phyloP scores from a whole-genome alignment of 2,329 filamentous ascomycete species.

The Cryphonectria radicalis region DNA sequence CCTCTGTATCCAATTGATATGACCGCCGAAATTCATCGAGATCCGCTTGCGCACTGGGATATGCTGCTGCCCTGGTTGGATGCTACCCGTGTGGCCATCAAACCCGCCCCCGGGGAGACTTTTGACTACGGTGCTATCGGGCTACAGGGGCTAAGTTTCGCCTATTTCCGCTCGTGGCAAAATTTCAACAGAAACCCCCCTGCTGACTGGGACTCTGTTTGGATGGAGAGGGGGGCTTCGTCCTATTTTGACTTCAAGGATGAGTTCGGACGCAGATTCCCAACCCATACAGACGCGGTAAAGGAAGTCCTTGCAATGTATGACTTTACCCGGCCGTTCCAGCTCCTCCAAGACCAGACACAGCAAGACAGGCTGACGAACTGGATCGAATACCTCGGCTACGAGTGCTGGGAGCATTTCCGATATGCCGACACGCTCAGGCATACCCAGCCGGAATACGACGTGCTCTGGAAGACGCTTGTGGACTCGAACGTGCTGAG shows the following conservation, averaged over 20 bases:
- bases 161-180: no score
- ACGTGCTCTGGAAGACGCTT: constrained; percentile 39
- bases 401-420: constrained; percentile 29
- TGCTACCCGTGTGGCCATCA: no score
- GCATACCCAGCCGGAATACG: no score
- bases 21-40: neutral
- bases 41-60: neutral
- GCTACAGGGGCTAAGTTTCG: no score
- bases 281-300: constrained; percentile 32
- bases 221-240: no score
- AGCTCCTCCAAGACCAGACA: constrained; percentile 37
- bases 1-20: neutral
- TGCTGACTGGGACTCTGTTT: no score
- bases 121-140: no score
- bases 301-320: constrained; percentile 37
- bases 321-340: constrained; percentile 36
- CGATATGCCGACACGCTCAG: no score
- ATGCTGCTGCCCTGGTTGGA: constrained; percentile 18
- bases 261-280: no score
- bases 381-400: constrained; percentile 47
- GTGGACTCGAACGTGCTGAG: constrained; percentile 38
- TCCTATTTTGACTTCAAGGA: no score
- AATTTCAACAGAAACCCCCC: no score
- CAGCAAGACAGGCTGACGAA: constrained; percentile 41
- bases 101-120: no score